Base-by-base conservation (phyloP, 192 early-diverging fungal species). In the Coemansia sp. region DNA sequence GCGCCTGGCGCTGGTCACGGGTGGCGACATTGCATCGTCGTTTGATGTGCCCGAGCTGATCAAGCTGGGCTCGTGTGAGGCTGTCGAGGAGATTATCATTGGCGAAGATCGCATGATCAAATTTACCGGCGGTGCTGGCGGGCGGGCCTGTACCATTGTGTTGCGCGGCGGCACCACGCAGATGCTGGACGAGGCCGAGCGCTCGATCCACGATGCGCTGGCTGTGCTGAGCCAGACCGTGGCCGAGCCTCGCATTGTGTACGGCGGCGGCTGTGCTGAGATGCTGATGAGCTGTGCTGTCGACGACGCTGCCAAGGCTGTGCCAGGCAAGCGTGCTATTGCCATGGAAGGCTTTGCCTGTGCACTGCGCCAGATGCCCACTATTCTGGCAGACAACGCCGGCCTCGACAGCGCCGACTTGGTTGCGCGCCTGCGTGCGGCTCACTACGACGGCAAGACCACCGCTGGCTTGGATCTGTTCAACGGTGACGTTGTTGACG, bases 81-180 rank as follows among this genome's bases (percentile, higher is more conserved):
- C 93, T 59, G 97, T 99, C 80, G 97, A 99, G 82, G 95, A 99
- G 69, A 83, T 97, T 48, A 97, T 99, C 62, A 98, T 99, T 83
- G 97, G 97, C 47, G 97, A 99, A 77, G 97, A 99, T 78, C 88
- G 88, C 75, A 81, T 99, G 65, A 94, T 99, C 79, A 99, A 97
- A 81, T 99, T 99, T 73, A 89, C 90, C 28, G 95, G 95, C 37
- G 92, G 93, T 17, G 90, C 93, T 54, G 97, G 94, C 28, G 94
- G 95, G 38, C 91, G 94, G 73, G 97, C 97, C 10, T 99, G 95
- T 77, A 98, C 97, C n/a, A 85, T 99, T 64, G 94, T 99, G 4
- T 82, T 99, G 40, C 93, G 97, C 60, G 95, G 95, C 64, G 95
- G 95, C 19, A 97, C 95, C 11, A 83, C 86, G 61, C 95, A 99